Base-by-base conservation (phyloP, 2,329 filamentous ascomycete species). In the Botrytis aclada region DNA sequence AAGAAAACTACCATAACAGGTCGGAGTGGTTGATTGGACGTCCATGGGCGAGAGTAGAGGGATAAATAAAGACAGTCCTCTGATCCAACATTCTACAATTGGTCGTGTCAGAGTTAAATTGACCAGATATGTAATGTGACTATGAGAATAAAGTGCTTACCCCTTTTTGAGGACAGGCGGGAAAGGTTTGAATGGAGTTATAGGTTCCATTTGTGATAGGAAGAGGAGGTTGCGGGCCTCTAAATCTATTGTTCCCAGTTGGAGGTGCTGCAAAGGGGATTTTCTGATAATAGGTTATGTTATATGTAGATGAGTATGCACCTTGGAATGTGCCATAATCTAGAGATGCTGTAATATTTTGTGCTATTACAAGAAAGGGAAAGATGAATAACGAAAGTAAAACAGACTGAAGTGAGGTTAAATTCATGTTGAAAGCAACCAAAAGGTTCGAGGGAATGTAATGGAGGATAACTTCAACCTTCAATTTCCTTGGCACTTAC, bases 61-160 rank as follows among this genome's bases (percentile, higher is more conserved):
- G 87, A 87, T 2, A 91, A 83, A 74, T 89, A 89, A 22, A 90
- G 82, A 75, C 88, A 90, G 77, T 90, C 88, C 81, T 90, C 88
- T 34, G 84, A 84, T 20, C 85, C 85, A 61, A 87, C 87, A 18
- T 86, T 79, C 81, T 83, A 47, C 12, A 10, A 22, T 8, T 39
- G 37, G 29, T 20, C 60, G 16, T 34, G 54, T 69, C 45, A 69
- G 56, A n/a, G 22, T 18, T 7, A 12, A 45, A 45, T 43, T n/a
- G 37, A 22, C 18, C 12, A 34, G 34, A n/a, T 22, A 4, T 32
- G 29, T 37, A 34, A 22, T 16, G 16, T 6, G 32, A 32, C 22
- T 54, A 39, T 22, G 25, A 3, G 34, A n/a, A 37, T 45, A 43
- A 54, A 60, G 45, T 54, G 70, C 77, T 72, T 71, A 85, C 86